A percentile compares a stretch with the other conserved stretches of the same genome.
Conservation (phyloP, 73 alveolate genomes). For the Durusdinium trenchii region DNA sequence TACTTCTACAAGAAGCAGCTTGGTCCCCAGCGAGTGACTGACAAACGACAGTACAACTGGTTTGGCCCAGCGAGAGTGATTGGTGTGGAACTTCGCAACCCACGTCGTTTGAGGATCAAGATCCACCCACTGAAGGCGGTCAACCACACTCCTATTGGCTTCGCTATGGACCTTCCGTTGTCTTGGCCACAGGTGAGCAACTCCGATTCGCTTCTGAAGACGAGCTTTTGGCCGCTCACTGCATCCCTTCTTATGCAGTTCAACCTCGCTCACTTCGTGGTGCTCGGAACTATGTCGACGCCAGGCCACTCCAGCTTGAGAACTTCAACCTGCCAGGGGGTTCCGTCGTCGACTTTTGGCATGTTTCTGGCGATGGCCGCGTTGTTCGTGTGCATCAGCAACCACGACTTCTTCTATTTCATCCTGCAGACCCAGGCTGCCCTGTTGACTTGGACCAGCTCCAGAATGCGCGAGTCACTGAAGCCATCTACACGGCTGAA, state of each 20-base stretch:
- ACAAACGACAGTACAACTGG: background rate
- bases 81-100: slow-evolving; percentile 30
- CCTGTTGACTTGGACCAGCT: background rate
- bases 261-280: background rate
- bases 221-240: slow-evolving; percentile 61
- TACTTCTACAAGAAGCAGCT: background rate
- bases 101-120: background rate
- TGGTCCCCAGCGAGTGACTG: background rate
- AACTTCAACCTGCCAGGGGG: background rate
- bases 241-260: background rate
- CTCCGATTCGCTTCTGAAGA: slow-evolving; percentile 1
- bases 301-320: background rate
- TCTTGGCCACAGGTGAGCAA: slow-evolving; percentile 38
- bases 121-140: slow-evolving; percentile 5
- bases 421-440: background rate
- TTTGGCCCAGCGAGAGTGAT: slow-evolving; percentile 24
- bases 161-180: slow-evolving; percentile 15
- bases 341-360: background rate
- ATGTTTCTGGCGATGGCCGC: background rate
- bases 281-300: slow-evolving; percentile 5
- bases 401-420: background rate
- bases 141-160: slow-evolving; percentile 61
- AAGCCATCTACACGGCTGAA: background rate
- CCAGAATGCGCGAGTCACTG: background rate
- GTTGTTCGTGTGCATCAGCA: background rate